Conservation (phyloP, 176 grass and related monocot genomes). For the Hordeum vulgare region MorexV3_pseudomolecules_assembly NC_058520.1:484239458-484239957, state of each 20-base stretch:
- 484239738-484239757: slow-evolving; percentile 88
- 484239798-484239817: slow-evolving; percentile 65
- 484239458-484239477: slow-evolving; percentile 86
- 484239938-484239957: background rate
- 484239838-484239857: slow-evolving; percentile 53
- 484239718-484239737: slow-evolving; percentile 59
- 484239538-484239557: background rate
- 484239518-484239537: background rate
- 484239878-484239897: slow-evolving; percentile 60
- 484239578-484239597: background rate
- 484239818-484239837: slow-evolving; percentile 72
- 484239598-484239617: background rate
- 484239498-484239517: slow-evolving; percentile 83
- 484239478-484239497: slow-evolving; percentile 81
- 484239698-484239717: background rate
- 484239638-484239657: background rate
- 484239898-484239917: slow-evolving; percentile 63
- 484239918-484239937: slow-evolving; percentile 20
- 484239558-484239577: background rate
- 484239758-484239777: slow-evolving; percentile 91
- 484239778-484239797: slow-evolving; percentile 92
- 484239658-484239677: background rate
- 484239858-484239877: slow-evolving; percentile 68
- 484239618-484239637: background rate
- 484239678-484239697: background rate